Percentiles rank a stretch among this genome's conserved stretches.
Evolutionary conservation across 441 rosid species (phyloP).

Genomic region (Biscutella auriculata): DNA sequence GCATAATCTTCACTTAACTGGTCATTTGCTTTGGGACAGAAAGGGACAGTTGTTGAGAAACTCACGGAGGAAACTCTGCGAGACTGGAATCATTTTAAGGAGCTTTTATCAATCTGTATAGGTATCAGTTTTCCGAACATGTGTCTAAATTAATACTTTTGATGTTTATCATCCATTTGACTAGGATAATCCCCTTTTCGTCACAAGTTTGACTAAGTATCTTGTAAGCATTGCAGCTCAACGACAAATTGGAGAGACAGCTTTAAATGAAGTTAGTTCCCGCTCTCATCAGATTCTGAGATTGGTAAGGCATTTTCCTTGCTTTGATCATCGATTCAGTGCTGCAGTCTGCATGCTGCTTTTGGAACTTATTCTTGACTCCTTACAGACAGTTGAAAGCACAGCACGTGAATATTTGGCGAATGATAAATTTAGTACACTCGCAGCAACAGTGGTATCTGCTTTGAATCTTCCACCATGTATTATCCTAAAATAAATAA

Average conservation of each 20-base stretch:
- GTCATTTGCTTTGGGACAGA: conserved; percentile 32
- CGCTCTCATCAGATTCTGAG: conserved; percentile 95
- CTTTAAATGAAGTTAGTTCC: conserved; percentile 84
- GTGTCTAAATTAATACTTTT: neutral
- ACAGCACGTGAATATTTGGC: conserved; percentile 54
- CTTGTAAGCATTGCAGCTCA: conserved; percentile 51
- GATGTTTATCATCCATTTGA: neutral
- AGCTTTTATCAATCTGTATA: conserved; percentile 70
- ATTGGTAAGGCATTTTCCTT: conserved; percentile 46
- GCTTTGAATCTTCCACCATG: neutral
- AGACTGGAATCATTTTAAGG: conserved; percentile 64
- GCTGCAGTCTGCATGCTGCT: conserved; percentile 4
- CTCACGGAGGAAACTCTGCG: conserved; percentile 64
- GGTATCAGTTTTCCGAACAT: conserved; percentile 27
- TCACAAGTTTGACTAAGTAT: neutral
- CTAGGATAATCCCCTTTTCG: neutral
- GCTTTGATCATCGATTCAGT: conserved; percentile 3
- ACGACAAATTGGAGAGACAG: conserved; percentile 87
- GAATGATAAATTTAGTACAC: conserved; percentile 59
- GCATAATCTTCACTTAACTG: neutral
- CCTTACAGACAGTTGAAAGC: conserved; percentile 73
- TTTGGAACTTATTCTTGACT: conserved; percentile 5
- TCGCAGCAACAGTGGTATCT: conserved; percentile 72
- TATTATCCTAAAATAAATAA: neutral
- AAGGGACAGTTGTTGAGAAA: conserved; percentile 85